Conservation (phyloP, 768 basidiomycete genomes). For the Leccinum boreale region DNA sequence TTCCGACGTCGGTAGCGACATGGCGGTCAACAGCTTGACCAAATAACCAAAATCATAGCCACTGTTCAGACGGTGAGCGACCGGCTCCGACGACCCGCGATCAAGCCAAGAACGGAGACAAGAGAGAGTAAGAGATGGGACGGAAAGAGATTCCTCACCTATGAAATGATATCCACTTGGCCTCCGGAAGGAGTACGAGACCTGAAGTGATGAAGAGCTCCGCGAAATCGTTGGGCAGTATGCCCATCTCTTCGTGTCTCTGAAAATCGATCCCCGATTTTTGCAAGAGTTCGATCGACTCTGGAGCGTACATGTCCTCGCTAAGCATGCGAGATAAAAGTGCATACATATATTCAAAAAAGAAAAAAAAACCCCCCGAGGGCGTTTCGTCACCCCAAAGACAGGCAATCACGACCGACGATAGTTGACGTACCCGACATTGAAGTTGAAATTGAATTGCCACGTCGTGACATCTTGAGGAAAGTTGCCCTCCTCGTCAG, state of each 20-base stretch:
- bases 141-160: conserved; percentile 54
- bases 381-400: not conserved
- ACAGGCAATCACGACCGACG: not conserved
- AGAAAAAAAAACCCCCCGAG: too few relatives aligned
- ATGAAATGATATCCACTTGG: conserved; percentile 97
- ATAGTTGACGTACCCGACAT: conserved; percentile 61
- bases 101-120: not conserved
- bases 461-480: conserved; percentile 91
- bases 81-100: not conserved
- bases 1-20: conserved; percentile 85
- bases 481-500: conserved; percentile 90
- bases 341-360: not conserved
- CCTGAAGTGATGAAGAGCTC: conserved; percentile 97
- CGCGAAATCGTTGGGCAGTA: conserved; percentile 90
- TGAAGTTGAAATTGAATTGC: conserved; percentile 99
- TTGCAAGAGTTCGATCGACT: conserved; percentile 90
- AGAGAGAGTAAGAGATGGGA: not conserved
- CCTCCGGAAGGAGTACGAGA: conserved; percentile 81
- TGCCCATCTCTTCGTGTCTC: conserved; percentile 89
- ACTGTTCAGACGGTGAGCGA: conserved; percentile 40
- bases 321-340: conserved; percentile 36
- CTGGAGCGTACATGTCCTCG: conserved; percentile 99
- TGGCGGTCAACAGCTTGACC: conserved; percentile 84
- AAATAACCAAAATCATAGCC: conserved; percentile 99
- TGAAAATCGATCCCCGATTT: conserved; percentile 97